These are phyloP conservation scores for Coleophoma cylindrospora DNA, from an alignment of 2,329 filamentous ascomycete genomes.

Conservation along the genomic window DNA sequence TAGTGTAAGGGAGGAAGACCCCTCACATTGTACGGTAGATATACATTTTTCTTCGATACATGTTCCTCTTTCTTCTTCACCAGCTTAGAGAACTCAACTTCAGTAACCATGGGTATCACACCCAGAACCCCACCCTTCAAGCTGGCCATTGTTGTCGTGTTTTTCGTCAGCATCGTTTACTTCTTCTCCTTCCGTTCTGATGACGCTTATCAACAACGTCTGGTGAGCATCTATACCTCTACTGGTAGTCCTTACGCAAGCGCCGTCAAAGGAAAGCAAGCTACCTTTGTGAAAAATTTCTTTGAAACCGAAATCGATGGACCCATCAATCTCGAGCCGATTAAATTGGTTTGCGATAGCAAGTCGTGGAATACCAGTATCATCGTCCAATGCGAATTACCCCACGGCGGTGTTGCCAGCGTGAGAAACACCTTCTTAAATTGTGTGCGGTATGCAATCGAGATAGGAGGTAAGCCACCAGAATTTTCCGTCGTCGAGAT, in stretches of 20 bases:
- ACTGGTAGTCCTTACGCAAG: neutral
- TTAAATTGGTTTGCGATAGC: slow-evolving; percentile 1
- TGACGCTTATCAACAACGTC: neutral
- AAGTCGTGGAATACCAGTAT: slow-evolving; percentile 19
- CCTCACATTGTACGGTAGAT: no score
- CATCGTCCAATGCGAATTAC: slow-evolving; percentile 36
- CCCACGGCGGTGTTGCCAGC: slow-evolving; percentile 34
- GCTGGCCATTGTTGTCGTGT: neutral
- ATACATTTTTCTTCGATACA: no score
- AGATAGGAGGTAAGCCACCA: slow-evolving; percentile 35
- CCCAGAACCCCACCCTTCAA: neutral
- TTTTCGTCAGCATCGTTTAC: neutral
- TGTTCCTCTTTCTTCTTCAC: no score
- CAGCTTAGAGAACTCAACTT: slow-evolving; percentile 11
- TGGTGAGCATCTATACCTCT: neutral
- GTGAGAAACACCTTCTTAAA: slow-evolving; percentile 37
- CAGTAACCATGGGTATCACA: slow-evolving; percentile 10
- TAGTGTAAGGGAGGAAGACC: no score
- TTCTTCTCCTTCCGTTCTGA: neutral
- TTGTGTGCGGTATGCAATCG: slow-evolving; percentile 38
- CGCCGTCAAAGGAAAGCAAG: neutral
- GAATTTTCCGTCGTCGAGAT: slow-evolving; percentile 3
- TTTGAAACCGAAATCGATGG: slow-evolving; percentile 2
- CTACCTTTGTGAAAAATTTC: neutral
- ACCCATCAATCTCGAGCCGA: neutral